These are phyloP conservation scores for Mycena amicta DNA, from an alignment of 768 basidiomycete genomes.

Conservation along the genomic window DNA sequence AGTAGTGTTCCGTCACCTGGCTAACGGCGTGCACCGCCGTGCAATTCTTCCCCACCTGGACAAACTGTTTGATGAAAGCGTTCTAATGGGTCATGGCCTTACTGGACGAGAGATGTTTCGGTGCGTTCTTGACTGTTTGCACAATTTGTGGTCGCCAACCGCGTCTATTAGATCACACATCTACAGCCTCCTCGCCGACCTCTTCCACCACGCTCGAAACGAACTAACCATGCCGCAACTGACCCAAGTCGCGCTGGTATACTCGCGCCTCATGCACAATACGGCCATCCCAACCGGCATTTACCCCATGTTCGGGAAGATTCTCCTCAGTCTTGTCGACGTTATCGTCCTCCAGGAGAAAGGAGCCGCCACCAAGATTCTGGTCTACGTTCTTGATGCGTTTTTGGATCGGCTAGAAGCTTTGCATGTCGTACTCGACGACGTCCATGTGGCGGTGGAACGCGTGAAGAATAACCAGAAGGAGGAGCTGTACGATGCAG, in stretches of 20 bases:
- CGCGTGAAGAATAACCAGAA: conserved; percentile 50
- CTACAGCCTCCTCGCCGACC: conserved; percentile 88
- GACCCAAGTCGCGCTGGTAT: conserved; percentile 76
- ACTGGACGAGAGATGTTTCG: conserved; percentile 85
- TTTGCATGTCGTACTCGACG: conserved; percentile 65
- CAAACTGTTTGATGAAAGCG: conserved; percentile 87
- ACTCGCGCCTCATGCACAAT: conserved; percentile 88
- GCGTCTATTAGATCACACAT: conserved; percentile 60
- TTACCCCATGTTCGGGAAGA: conserved; percentile 90
- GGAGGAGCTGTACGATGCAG: conserved; percentile 49
- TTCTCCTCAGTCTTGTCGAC: conserved; percentile 89
- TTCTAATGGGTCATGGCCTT: conserved; percentile 83
- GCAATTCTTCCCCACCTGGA: conserved; percentile 83
- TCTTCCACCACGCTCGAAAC: conserved; percentile 86
- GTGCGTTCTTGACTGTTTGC: conserved; percentile 40
- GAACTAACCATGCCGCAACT: conserved; percentile 82
- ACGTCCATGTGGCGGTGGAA: conserved; percentile 51
- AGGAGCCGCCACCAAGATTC: conserved; percentile 62
- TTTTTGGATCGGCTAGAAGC: conserved; percentile 85
- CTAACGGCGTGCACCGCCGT: conserved; percentile 74
- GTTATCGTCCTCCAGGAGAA: conserved; percentile 76
- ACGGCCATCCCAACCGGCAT: conserved; percentile 76
- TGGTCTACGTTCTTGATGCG: conserved; percentile 78
- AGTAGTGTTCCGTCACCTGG: conserved; percentile 89
- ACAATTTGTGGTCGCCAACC: conserved; percentile 2